phyloP scores from a whole-genome alignment of 75 land plant genomes.

The Pinus albicaulis region DNA sequence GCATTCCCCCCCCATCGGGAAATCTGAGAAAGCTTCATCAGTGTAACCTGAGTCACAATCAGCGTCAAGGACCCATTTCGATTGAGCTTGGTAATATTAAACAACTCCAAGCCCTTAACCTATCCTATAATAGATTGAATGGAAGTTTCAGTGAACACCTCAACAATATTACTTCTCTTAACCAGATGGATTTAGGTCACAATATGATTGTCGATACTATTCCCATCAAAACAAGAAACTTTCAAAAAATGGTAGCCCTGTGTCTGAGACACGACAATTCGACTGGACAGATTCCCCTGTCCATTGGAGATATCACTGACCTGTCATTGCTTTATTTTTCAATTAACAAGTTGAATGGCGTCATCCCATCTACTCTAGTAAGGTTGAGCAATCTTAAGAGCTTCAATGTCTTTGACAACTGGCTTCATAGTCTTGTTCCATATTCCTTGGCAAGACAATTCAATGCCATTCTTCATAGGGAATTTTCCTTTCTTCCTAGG shows the following conservation, averaged over 20 bases:
- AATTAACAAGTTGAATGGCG: constrained; percentile 49
- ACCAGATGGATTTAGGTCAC: constrained; percentile 34
- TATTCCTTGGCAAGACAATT: constrained; percentile 37
- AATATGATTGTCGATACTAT: constrained; percentile 37
- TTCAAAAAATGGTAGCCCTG: constrained; percentile 43
- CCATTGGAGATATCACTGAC: constrained; percentile 32
- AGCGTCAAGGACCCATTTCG: constrained; percentile 57
- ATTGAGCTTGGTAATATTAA: constrained; percentile 38
- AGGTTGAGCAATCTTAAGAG: constrained; percentile 28
- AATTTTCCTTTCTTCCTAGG: too few relatives aligned
- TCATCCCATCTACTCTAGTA: constrained; percentile 45
- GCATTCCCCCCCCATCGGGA: constrained; percentile 34
- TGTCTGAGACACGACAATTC: constrained; percentile 36
- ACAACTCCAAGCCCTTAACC: constrained; percentile 37
- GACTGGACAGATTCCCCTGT: constrained; percentile 35
- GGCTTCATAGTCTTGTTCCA: constrained; percentile 63
- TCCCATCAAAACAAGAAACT: constrained; percentile 26
- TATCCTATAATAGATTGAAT: constrained; percentile 50
- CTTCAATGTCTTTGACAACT: constrained; percentile 78
- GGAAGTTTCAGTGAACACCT: constrained; percentile 47
- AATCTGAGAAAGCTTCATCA: constrained; percentile 24
- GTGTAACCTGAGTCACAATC: constrained; percentile 39
- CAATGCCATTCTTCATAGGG: constrained; percentile 60
- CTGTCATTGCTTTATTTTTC: constrained; percentile 53
- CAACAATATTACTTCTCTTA: constrained; percentile 39